Percentiles rank a stretch among this genome's conserved stretches.
phyloP scores from a whole-genome alignment of 768 basidiomycete genomes.

The Daedaleopsis sinensis region DNA sequence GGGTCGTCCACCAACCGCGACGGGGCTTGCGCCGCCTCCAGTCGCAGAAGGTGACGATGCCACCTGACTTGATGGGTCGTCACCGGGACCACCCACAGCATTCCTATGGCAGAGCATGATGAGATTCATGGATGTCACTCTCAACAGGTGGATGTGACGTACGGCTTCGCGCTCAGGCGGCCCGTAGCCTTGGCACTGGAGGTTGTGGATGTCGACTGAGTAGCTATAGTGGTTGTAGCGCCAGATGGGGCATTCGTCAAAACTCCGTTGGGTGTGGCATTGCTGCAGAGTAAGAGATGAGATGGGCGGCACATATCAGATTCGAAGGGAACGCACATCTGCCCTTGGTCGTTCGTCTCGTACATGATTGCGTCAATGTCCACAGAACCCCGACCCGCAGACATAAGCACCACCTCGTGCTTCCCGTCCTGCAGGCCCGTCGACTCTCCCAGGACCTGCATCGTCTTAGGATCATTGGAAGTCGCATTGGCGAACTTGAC shows the following conservation, averaged over 20 bases:
- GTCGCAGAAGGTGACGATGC: too few relatives aligned
- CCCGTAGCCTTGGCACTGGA: background rate
- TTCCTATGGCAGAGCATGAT: background rate
- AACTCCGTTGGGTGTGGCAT: background rate
- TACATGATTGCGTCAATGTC: slow-evolving; percentile 56
- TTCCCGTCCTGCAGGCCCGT: slow-evolving; percentile 45
- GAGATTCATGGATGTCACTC: background rate
- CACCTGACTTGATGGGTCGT: background rate
- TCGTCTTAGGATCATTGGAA: slow-evolving; percentile 29
- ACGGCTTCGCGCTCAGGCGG: background rate
- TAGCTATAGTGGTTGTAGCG: background rate
- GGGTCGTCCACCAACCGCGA: background rate
- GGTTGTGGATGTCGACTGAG: background rate
- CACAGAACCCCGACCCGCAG: slow-evolving; percentile 43
- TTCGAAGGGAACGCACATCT: slow-evolving; percentile 37
- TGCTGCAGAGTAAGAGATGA: background rate
- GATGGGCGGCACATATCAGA: background rate
- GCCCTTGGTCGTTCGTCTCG: slow-evolving; percentile 39
- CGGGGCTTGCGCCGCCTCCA: background rate
- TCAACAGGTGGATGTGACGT: background rate
- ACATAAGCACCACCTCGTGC: slow-evolving; percentile 52
- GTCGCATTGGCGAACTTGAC: slow-evolving; percentile 40
- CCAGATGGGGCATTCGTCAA: background rate
- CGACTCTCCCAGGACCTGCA: slow-evolving; percentile 47
- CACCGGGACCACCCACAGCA: background rate